A percentile compares a stretch with the other conserved stretches of the same genome.
These are phyloP conservation scores for Cryptococcus hybrid DNA, from an alignment of 1,284 basidiomycete species.

Conservation along the genomic window DNA sequence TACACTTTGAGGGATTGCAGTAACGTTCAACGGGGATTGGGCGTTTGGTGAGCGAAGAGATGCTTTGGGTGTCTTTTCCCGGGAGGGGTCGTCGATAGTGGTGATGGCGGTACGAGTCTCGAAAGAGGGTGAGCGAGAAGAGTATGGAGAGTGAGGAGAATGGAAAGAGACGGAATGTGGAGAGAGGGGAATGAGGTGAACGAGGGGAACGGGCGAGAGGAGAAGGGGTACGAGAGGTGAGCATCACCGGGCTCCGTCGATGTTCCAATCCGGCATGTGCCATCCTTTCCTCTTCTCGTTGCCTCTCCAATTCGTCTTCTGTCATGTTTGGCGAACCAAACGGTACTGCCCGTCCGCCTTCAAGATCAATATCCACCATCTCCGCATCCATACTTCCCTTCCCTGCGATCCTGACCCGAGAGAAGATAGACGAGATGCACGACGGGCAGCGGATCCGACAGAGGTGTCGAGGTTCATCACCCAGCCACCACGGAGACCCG, in stretches of 20 bases:
- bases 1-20: too few relatives aligned
- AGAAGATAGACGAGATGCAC: slow-evolving; percentile 8
- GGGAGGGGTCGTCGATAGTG: too few relatives aligned
- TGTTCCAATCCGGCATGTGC: slow-evolving; percentile 34
- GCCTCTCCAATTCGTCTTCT: slow-evolving; percentile 25
- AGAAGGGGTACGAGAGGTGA: slow-evolving; percentile 19
- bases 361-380: slow-evolving; percentile 52
- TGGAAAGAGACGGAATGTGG: slow-evolving; percentile 6
- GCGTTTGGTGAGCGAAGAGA: too few relatives aligned
- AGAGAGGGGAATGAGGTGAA: slow-evolving; percentile 5
- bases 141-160: slow-evolving; percentile 3
- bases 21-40: too few relatives aligned
- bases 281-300: slow-evolving; percentile 35
- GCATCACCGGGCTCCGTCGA: slow-evolving; percentile 16
- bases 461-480: slow-evolving; percentile 47
- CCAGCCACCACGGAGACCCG: slow-evolving; percentile 50
- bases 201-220: slow-evolving; percentile 16
- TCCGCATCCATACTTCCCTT: slow-evolving; percentile 25
- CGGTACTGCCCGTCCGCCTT: slow-evolving; percentile 29
- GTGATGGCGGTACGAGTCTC: too few relatives aligned
- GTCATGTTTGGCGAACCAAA: background rate
- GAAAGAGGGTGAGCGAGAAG: too few relatives aligned
- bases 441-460: slow-evolving; percentile 19
- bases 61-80: too few relatives aligned
- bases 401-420: background rate